phyloP scores from a whole-genome alignment of 495 filamentous ascomycete species.

The Penicillium mononematosum region DNA sequence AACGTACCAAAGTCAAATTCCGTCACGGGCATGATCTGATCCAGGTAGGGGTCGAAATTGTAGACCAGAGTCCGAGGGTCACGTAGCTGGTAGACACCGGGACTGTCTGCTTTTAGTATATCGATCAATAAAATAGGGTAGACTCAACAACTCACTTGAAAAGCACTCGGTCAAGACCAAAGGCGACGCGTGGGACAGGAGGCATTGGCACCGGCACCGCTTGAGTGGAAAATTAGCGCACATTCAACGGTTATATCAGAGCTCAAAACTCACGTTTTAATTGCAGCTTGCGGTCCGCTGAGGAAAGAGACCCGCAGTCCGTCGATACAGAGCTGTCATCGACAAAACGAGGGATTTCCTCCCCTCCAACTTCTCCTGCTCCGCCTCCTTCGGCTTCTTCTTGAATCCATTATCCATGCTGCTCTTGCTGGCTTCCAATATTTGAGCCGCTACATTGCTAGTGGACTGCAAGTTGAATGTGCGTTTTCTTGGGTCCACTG shows the following conservation, averaged over 20 bases:
- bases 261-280: constrained; percentile 25
- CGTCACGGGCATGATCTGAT: constrained; percentile 82
- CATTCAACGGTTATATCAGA: not conserved
- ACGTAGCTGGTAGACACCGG: constrained; percentile 87
- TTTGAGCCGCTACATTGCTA: not conserved
- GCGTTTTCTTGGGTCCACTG: not conserved
- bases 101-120: constrained; percentile 41
- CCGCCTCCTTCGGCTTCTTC: not conserved
- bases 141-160: constrained; percentile 64
- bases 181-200: constrained; percentile 67
- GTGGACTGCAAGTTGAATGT: not conserved
- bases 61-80: constrained; percentile 84
- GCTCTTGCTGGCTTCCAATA: not conserved
- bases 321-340: constrained; percentile 8
- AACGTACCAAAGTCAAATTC: constrained; percentile 91
- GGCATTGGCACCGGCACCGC: constrained; percentile 54
- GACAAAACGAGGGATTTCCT: constrained; percentile 9
- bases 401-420: not conserved
- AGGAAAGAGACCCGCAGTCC: constrained; percentile 19
- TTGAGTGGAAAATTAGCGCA: constrained; percentile 25
- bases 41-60: constrained; percentile 94
- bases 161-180: constrained; percentile 83
- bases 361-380: not conserved
- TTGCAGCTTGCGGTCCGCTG: not conserved
- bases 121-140: not conserved